These are phyloP conservation scores for Fraxinus angustifolia DNA, from an alignment of 305 asterid genomes.

Conservation along the genomic window DNA sequence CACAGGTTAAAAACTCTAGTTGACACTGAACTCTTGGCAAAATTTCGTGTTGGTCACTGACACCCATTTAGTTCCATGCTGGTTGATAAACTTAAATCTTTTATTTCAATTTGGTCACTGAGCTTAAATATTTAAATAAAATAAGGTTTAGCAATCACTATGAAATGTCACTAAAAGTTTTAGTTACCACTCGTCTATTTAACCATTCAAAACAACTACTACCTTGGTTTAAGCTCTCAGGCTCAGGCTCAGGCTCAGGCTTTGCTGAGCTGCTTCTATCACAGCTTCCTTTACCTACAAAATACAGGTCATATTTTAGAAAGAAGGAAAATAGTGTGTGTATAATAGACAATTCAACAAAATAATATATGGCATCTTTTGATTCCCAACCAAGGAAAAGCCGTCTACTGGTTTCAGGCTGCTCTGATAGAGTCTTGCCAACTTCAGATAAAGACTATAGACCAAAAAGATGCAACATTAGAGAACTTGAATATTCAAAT, in stretches of 20 bases:
- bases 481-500: not conserved
- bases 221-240: slow-evolving; percentile 21
- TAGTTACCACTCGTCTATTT: not conserved
- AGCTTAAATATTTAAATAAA: not conserved
- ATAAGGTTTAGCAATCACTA: not conserved
- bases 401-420: slow-evolving; percentile 14
- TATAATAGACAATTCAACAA: not conserved
- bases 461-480: slow-evolving; percentile 10
- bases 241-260: slow-evolving; percentile 20
- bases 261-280: slow-evolving; percentile 16
- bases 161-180: not conserved
- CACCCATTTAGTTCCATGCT: not conserved
- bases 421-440: slow-evolving; percentile 21
- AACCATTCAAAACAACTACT: slow-evolving; percentile 11
- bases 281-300: slow-evolving; percentile 33
- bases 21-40: not conserved
- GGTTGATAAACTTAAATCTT: not conserved
- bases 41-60: not conserved
- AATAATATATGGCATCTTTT: slow-evolving; percentile 28
- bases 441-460: slow-evolving; percentile 37
- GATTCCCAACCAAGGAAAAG: slow-evolving; percentile 25
- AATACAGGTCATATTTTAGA: slow-evolving; percentile 21
- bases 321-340: not conserved
- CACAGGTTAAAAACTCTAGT: not conserved
- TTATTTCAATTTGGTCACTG: not conserved